Evolutionary conservation across 352 stramenopile species (phyloP).

Genomic region (Phytophthora syringae): DNA sequence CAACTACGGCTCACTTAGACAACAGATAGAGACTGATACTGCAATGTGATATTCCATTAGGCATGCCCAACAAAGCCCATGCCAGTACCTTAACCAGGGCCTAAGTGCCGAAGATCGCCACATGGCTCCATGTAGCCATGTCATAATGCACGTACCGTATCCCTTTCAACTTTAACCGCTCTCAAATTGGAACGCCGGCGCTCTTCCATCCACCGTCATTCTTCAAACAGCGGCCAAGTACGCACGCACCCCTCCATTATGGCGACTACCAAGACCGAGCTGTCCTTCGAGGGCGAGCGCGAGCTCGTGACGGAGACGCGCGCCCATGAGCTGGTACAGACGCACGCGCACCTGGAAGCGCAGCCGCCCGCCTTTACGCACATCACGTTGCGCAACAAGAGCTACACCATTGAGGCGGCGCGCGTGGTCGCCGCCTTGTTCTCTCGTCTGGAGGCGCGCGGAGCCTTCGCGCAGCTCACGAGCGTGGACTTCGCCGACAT

Average conservation of each 20-base stretch:
- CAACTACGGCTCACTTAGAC: no score
- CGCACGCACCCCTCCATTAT: conserved; percentile 12
- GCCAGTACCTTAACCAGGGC: no score
- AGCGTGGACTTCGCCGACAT: conserved; percentile 90
- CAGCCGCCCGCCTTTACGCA: conserved; percentile 60
- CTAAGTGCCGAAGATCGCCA: no score
- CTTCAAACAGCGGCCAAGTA: conserved; percentile 25
- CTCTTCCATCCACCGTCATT: no score
- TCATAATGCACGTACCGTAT: no score
- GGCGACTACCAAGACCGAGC: conserved; percentile 39
- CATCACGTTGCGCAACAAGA: conserved; percentile 91
- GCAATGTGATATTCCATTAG: no score
- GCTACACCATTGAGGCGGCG: conserved; percentile 82
- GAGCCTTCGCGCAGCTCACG: conserved; percentile 63
- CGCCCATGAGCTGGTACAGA: conserved; percentile 68
- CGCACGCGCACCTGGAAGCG: conserved; percentile 46
- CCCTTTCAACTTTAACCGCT: no score
- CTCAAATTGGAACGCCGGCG: no score
- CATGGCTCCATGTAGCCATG: no score
- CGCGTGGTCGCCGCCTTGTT: conserved; percentile 82
- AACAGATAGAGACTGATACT: no score
- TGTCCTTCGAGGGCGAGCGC: conserved; percentile 78
- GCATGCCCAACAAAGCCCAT: no score
- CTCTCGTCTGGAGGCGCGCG: conserved; percentile 46
- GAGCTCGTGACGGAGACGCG: conserved; percentile 81